Percentiles rank a stretch among this genome's conserved stretches.
These are phyloP conservation scores for Neurospora pannonica DNA, from an alignment of 495 filamentous ascomycete species.

Conservation along the genomic window DNA sequence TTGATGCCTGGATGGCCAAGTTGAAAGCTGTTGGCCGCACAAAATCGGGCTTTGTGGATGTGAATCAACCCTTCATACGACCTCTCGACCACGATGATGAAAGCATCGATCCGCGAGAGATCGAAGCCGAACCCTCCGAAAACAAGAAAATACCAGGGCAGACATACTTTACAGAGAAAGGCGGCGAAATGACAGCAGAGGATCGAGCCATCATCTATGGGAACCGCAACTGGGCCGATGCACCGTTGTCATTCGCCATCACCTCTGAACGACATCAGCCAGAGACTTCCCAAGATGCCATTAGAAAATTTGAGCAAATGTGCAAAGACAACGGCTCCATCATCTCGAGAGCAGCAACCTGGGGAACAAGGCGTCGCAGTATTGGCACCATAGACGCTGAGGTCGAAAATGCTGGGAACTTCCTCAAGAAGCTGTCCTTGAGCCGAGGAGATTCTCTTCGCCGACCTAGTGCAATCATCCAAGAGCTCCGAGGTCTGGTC, in stretches of 20 bases:
- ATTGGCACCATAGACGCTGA: conserved; percentile 49
- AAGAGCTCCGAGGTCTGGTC: conserved; percentile 42
- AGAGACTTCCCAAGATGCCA: conserved; percentile 43
- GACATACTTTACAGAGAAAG: conserved; percentile 33
- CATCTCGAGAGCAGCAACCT: conserved; percentile 60
- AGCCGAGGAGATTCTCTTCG: conserved; percentile 33
- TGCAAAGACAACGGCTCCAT: conserved; percentile 42
- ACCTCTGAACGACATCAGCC: conserved; percentile 32
- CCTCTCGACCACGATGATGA: conserved; percentile 16
- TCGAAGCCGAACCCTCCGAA: conserved; percentile 24
- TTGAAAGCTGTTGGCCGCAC: not conserved
- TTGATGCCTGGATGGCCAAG: conserved; percentile 31
- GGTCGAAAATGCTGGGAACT: conserved; percentile 45
- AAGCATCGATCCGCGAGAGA: conserved; percentile 27
- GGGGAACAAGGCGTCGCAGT: conserved; percentile 58
- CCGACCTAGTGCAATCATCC: conserved; percentile 29
- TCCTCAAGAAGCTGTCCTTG: conserved; percentile 55
- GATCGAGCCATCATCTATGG: conserved; percentile 38
- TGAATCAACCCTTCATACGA: not conserved
- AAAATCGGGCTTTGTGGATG: not conserved
- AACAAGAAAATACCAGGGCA: conserved; percentile 27
- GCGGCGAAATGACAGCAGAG: conserved; percentile 29
- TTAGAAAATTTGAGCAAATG: conserved; percentile 34
- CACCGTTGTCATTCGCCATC: conserved; percentile 34
- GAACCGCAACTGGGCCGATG: conserved; percentile 38